phyloP scores from a whole-genome alignment of 1,284 basidiomycete genomes.

The Fomitopsis palustris region DNA sequence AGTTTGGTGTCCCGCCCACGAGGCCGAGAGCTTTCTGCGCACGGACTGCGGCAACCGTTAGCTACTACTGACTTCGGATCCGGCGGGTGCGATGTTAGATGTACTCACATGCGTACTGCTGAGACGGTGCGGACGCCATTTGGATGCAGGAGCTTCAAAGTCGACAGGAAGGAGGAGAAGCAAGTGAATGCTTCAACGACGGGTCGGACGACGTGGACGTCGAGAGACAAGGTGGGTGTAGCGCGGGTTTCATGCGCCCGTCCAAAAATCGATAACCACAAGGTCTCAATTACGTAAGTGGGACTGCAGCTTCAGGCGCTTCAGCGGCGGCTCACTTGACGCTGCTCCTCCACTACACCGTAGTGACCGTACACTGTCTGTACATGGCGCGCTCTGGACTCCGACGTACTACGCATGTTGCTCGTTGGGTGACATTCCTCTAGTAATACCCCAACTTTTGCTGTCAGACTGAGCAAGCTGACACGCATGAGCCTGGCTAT shows the following conservation, averaged over 20 bases:
- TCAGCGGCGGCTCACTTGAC: no score
- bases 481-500: no score
- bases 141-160: conserved; percentile 18
- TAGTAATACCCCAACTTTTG: no score
- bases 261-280: not conserved
- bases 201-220: conserved; percentile 14
- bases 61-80: conserved; percentile 10
- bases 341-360: no score
- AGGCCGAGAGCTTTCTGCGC: conserved; percentile 92
- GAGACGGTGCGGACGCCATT: conserved; percentile 66
- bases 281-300: conserved; percentile 2
- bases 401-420: no score
- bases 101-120: conserved; percentile 78
- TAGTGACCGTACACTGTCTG: no score
- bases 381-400: no score
- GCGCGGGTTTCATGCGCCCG: not conserved
- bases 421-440: no score
- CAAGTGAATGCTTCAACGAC: conserved; percentile 74
- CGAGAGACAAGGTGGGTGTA: conserved; percentile 5
- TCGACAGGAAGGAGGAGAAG: conserved; percentile 46
- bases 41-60: conserved; percentile 55
- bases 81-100: conserved; percentile 4
- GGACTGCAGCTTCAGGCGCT: not conserved
- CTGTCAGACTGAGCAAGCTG: no score
- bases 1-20: conserved; percentile 79